Conservation (phyloP, 1,139 yeast species). For the Debaryomyces singareniensis region DNA sequence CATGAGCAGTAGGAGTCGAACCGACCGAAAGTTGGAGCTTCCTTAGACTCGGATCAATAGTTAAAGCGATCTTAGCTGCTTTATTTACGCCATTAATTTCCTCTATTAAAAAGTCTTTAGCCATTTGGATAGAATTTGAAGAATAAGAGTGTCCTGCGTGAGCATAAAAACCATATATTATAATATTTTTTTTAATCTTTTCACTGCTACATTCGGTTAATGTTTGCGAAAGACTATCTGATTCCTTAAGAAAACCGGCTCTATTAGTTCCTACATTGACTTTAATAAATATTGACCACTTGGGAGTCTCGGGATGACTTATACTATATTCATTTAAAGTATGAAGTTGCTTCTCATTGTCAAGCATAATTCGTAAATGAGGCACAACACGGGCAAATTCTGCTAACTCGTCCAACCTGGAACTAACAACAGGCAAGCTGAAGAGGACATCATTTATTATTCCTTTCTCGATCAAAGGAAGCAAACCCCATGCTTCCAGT, state of each 20-base stretch:
- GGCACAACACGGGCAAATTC: constrained; percentile 36
- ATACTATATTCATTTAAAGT: constrained; percentile 32
- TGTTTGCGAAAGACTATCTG: constrained; percentile 22
- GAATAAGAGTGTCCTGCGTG: constrained; percentile 77
- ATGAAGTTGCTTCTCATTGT: constrained; percentile 50
- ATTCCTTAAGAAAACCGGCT: constrained; percentile 48
- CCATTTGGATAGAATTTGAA: constrained; percentile 40
- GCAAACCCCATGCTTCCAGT: constrained; percentile 55
- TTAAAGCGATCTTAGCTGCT: constrained; percentile 42
- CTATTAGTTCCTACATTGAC: constrained; percentile 57
- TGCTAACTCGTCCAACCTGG: constrained; percentile 45
- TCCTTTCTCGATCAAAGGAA: constrained; percentile 38
- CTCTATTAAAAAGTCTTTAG: constrained; percentile 40
- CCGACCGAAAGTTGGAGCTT: constrained; percentile 53
- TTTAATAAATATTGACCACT: constrained; percentile 54
- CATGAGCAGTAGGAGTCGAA: constrained; percentile 78
- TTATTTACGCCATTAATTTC: constrained; percentile 52
- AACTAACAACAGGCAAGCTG: constrained; percentile 62
- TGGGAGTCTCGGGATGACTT: constrained; percentile 12
- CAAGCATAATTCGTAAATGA: constrained; percentile 53
- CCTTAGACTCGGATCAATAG: constrained; percentile 17
- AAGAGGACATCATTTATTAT: constrained; percentile 54
- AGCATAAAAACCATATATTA: constrained; percentile 63
- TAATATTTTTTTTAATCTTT: constrained; percentile 20
- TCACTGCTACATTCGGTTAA: constrained; percentile 17